Conservation (phyloP, 1,284 basidiomycete species). For the Hymenochaete sp. region DNA sequence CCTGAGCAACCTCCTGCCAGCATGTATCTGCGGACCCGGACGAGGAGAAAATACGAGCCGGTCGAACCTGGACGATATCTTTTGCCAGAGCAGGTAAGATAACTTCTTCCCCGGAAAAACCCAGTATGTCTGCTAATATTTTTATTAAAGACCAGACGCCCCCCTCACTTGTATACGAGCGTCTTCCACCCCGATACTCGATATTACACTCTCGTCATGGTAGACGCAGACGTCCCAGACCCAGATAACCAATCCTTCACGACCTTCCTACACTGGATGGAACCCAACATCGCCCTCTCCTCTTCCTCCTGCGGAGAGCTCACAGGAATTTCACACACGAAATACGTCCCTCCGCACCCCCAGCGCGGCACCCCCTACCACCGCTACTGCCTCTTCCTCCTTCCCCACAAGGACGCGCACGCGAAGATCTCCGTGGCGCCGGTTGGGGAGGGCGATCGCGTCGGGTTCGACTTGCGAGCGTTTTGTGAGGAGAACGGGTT, state of each 20-base stretch:
- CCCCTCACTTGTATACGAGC: slow-evolving; percentile 59
- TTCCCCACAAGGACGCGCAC: slow-evolving; percentile 51
- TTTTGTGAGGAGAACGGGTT: slow-evolving; percentile 54
- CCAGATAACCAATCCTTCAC: slow-evolving; percentile 55
- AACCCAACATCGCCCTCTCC: slow-evolving; percentile 76
- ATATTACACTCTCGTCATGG: slow-evolving; percentile 81
- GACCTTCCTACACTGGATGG: slow-evolving; percentile 81
- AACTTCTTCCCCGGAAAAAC: not conserved
- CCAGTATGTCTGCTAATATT: not conserved
- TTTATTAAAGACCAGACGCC: slow-evolving; percentile 43
- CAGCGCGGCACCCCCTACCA: slow-evolving; percentile 80
- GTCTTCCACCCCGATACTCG: slow-evolving; percentile 74
- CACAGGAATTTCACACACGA: slow-evolving; percentile 43
- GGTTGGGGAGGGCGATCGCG: slow-evolving; percentile 24
- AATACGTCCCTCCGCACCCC: slow-evolving; percentile 83
- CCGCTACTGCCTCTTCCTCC: slow-evolving; percentile 70
- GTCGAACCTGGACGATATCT: slow-evolving; percentile 70
- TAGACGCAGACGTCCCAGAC: slow-evolving; percentile 87
- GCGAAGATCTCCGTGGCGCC: slow-evolving; percentile 34
- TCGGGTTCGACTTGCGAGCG: slow-evolving; percentile 54
- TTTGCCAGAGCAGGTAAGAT: slow-evolving; percentile 49
- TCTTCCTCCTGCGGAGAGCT: slow-evolving; percentile 40
- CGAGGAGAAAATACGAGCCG: slow-evolving; percentile 35
- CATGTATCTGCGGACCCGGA: slow-evolving; percentile 25
- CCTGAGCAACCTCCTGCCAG: slow-evolving; percentile 30